Evolutionary conservation across 2,329 filamentous ascomycete genomes (phyloP), one percentile per base, ranked within the genome.

Genomic region (Leptoxyphium fumago): DNA sequence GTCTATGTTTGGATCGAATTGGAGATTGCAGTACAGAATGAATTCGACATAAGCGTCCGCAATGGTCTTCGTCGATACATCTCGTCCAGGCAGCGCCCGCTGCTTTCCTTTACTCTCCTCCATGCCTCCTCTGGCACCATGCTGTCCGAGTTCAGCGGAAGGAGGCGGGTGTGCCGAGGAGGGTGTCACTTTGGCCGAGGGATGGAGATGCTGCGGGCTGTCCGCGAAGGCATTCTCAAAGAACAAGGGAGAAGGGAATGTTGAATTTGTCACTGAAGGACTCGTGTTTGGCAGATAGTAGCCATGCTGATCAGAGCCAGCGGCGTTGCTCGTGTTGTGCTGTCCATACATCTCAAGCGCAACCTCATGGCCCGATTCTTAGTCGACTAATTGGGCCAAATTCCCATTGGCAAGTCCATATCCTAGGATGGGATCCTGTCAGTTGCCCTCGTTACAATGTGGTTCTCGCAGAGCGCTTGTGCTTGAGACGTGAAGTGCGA

Each of bases 11-110:
- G 72, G 60, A 2, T 82, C 71, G 41, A 94, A 79, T 38, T 76
- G 79, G 5, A 88, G 88, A 61, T 95, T 95, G 70, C 88, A 94
- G 63, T 87, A 85, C 45, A 95, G 71, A 54, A 95, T 83, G 61
- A 95, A 95, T 52, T 70, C 64, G 47, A 88, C 80, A 60, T 88
- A 95, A 42, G 84, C 80, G 59, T 89, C 78, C 56, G 88, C 84
- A 50, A 95, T 80, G 10, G 74, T 82, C 2, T 75, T 73, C 53
- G 77, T 73, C 2, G 75, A 79, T 28, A 94, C 78, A 48, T 78
- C 68, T 49, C 73, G 76, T 44, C 78, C 69, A 7, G 88, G 88
- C 40, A 89, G 63, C 15, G 63, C 51, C 42, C 74, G 70, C 53
- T 75, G 17, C 38, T 42, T 18, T 52, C 51, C 14, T 39, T 42